These are phyloP conservation scores for Ceratocystiopsis brevicomis DNA, from an alignment of 2,329 filamentous ascomycete species.

Conservation along the genomic window DNA sequence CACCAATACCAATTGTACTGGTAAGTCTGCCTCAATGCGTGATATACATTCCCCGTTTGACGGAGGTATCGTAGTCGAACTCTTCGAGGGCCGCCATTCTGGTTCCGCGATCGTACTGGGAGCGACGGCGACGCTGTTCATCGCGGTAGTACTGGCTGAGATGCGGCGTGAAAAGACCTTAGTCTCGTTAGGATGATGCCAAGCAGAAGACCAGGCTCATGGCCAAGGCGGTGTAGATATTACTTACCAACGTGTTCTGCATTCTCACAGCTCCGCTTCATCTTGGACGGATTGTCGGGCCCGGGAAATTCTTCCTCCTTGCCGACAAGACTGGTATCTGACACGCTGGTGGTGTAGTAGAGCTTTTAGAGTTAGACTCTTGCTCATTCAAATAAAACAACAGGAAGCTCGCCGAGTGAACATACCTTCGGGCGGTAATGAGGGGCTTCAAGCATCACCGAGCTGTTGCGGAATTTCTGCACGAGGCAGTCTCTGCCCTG, in stretches of 20 bases:
- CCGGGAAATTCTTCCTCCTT: conserved; percentile 57
- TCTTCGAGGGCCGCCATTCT: conserved; percentile 50
- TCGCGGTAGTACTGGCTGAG: conserved; percentile 54
- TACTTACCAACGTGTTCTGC: conserved; percentile 61
- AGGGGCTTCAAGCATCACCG: conserved; percentile 73
- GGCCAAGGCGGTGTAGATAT: neutral
- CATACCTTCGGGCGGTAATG: conserved; percentile 67
- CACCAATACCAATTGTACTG: neutral
- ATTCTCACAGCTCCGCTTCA: conserved; percentile 73
- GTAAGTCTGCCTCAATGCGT: no score
- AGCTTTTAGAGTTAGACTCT: conserved; percentile 20
- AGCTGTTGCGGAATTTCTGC: conserved; percentile 92
- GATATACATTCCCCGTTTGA: conserved; percentile 14
- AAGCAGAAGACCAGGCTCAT: neutral
- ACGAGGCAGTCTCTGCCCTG: conserved; percentile 83
- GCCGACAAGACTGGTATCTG: conserved; percentile 36
- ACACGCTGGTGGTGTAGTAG: conserved; percentile 31
- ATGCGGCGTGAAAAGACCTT: conserved; percentile 64
- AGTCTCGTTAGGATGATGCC: neutral
- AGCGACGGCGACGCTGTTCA: conserved; percentile 57
- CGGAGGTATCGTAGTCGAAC: conserved; percentile 29
- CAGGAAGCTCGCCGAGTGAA: no score
- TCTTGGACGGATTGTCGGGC: conserved; percentile 72
- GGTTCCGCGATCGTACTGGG: conserved; percentile 68
- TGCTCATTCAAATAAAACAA: neutral